Evolutionary conservation across 2,329 filamentous ascomycete species (phyloP).

Genomic region (Fusarium sp.): DNA sequence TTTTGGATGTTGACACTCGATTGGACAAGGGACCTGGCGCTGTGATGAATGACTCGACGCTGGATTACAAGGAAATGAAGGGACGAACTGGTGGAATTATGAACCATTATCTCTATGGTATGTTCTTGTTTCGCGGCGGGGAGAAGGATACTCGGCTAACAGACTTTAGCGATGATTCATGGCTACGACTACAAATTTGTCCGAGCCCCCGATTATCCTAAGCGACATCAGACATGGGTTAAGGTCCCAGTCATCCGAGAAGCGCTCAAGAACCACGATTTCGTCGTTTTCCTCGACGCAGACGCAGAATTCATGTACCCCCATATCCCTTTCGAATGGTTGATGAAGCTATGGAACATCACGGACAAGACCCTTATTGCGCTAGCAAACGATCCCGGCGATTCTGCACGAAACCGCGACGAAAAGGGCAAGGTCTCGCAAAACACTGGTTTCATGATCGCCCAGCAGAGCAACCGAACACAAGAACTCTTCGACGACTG

Average conservation of each 20-base stretch:
- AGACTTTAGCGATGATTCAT: slow-evolving; percentile 48
- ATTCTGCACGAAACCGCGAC: slow-evolving; percentile 48
- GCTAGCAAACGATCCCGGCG: slow-evolving; percentile 53
- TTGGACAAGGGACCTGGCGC: slow-evolving; percentile 24
- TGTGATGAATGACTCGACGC: slow-evolving; percentile 15
- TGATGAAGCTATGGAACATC: slow-evolving; percentile 57
- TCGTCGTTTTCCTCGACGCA: slow-evolving; percentile 55
- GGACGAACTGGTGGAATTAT: slow-evolving; percentile 29
- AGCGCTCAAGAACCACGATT: slow-evolving; percentile 50
- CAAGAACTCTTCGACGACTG: slow-evolving; percentile 27
- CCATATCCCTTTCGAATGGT: slow-evolving; percentile 56
- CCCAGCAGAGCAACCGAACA: slow-evolving; percentile 33
- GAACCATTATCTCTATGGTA: slow-evolving; percentile 38
- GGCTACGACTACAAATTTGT: slow-evolving; percentile 59
- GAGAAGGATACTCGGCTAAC: neutral
- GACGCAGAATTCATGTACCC: slow-evolving; percentile 54
- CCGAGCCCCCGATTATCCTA: slow-evolving; percentile 49
- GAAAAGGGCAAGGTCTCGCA: slow-evolving; percentile 31
- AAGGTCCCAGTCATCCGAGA: slow-evolving; percentile 51
- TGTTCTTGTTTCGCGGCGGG: neutral
- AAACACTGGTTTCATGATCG: slow-evolving; percentile 36
- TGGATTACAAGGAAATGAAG: slow-evolving; percentile 24
- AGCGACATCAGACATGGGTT: slow-evolving; percentile 56
- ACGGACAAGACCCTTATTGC: slow-evolving; percentile 51
- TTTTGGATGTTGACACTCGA: slow-evolving; percentile 29